Evolutionary conservation across 129 eudicot genomes (phyloP), one percentile per base, ranked within the genome.

Genomic region (Scalesia atractyloides): DNA sequence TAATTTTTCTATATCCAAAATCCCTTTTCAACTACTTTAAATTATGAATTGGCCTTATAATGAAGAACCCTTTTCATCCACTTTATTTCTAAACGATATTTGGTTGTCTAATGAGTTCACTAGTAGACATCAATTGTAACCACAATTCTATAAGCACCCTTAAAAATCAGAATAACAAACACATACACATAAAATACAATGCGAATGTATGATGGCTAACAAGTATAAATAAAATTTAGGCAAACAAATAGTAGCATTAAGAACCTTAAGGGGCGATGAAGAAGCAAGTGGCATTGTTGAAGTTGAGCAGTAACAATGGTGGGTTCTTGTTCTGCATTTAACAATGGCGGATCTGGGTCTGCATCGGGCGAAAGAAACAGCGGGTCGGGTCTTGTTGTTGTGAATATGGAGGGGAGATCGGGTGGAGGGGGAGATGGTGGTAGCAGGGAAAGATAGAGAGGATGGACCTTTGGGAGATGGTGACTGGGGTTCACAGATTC

Each of bases 191-290:
- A 15, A 36, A 56, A 56, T 9, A 9, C 7, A 56, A 56, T 56
- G 15, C 17, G 11, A 24, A 36, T 6, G 1, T 54, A 17, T 1
- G 50, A 52, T 3, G 2, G 39, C 65, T 39, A 3, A 9, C 0
- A 36, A 16, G 19, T 9, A 0, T 11, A 20, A 64, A n/a, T n/a
- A n/a, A n/a, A n/a, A 36, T 6, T 2, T 54, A 17, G 7, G 50
- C 16, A 52, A 0, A 52, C 4, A 12, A 52, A 75, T 39, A 3
- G 3, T 16, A 18, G 44, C 11, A 18, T 3, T 2, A 63, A 52
- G 49, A 66, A 80, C 84, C 84, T 74, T 75, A n/a, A 75, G 66
- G 37, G 66, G 75, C 16, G 83, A 68, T 41, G 72, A 68, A 68
- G 68, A 16, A 70, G 57, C 37, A 63, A 63, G 69, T 68, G 84